Evolutionary conservation across 306 rosid genomes (phyloP).

Genomic region (cucumber (Cucumis sativus)): DNA sequence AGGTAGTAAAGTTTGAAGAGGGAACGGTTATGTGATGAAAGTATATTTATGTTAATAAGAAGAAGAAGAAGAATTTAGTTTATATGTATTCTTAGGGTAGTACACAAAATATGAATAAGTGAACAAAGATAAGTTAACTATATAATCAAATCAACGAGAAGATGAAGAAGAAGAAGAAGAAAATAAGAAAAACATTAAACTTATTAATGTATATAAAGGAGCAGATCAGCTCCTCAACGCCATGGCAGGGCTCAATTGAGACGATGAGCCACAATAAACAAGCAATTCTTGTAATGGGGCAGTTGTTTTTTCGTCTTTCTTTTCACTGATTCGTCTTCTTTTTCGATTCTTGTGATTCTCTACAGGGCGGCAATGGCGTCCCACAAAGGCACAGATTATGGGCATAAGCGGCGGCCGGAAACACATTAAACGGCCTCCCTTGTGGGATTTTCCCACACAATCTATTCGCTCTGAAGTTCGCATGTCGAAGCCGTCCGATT

Average conservation of each 20-base stretch:
- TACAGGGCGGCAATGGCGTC: conserved; percentile 77
- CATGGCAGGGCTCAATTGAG: conserved; percentile 4
- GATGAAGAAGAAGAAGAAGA: background rate
- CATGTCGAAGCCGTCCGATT: conserved; percentile 49
- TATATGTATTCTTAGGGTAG: background rate
- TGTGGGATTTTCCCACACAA: conserved; percentile 93
- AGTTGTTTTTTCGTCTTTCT: background rate
- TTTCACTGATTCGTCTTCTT: background rate
- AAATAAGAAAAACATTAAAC: background rate
- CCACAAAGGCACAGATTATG: conserved; percentile 89
- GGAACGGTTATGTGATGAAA: too few species aligned
- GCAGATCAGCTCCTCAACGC: background rate
- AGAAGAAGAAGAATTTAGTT: background rate
- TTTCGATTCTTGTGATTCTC: conserved; percentile 3
- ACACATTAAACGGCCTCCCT: conserved; percentile 65
- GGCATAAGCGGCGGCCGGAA: conserved; percentile 70
- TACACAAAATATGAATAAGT: background rate
- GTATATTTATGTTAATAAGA: too few species aligned
- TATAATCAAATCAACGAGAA: background rate
- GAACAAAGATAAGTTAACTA: background rate
- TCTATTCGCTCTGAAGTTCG: conserved; percentile 77
- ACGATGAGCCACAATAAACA: background rate
- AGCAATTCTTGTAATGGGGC: background rate
- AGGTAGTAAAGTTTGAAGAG: too few species aligned
- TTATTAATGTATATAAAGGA: background rate